These are phyloP conservation scores for Tripidium arundinaceum DNA, from an alignment of 202 grass and related monocot genomes.

Conservation along the genomic window DNA sequence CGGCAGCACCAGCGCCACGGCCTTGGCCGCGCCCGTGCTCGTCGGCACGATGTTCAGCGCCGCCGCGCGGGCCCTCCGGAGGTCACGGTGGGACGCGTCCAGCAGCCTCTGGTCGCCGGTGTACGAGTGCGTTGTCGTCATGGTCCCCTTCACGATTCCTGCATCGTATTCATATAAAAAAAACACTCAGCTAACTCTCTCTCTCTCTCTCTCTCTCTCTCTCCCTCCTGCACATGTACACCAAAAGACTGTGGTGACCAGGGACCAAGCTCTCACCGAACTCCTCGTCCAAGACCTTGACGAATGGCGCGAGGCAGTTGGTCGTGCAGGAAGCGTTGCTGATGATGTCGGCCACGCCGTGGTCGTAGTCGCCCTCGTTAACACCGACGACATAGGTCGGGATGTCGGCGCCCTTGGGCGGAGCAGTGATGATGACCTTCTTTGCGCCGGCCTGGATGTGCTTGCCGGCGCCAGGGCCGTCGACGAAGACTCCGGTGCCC, in stretches of 20 bases:
- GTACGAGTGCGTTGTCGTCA: constrained; percentile 99
- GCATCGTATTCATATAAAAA: background rate
- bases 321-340: constrained; percentile 97
- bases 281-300: constrained; percentile 94
- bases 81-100: constrained; percentile 91
- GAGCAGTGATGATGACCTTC: constrained; percentile 95
- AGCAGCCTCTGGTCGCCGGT: constrained; percentile 94
- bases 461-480: constrained; percentile 81
- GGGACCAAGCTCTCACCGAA: too few species aligned
- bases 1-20: constrained; percentile 87
- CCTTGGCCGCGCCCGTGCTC: constrained; percentile 90
- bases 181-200: too few species aligned
- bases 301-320: constrained; percentile 95
- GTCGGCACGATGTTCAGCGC: constrained; percentile 98
- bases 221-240: too few species aligned
- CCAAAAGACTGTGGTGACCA: too few species aligned
- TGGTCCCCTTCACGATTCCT: constrained; percentile 98
- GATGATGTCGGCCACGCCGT: constrained; percentile 75
- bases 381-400: constrained; percentile 91
- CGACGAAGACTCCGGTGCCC: constrained; percentile 90
- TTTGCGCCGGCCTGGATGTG: constrained; percentile 85
- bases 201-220: too few species aligned
- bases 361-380: constrained; percentile 67
- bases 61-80: constrained; percentile 80
- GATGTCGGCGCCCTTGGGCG: constrained; percentile 84